phyloP scores from a whole-genome alignment of 164 flowering plant genomes.

The Kingdonia uniflora region DNA sequence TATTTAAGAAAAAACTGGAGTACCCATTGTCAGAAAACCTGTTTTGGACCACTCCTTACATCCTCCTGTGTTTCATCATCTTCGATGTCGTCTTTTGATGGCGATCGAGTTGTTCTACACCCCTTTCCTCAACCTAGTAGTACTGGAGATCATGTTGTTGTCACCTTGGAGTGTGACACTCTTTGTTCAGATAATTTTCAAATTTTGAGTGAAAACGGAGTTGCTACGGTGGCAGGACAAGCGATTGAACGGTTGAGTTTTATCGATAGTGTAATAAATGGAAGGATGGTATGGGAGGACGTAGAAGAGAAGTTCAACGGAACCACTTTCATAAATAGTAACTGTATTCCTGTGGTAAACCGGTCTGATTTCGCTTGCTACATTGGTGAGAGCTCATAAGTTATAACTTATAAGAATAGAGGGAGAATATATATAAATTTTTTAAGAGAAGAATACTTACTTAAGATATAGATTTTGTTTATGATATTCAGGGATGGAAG shows the following conservation, averaged over 20 bases:
- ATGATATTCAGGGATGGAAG: constrained; percentile 21
- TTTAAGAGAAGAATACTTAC: not conserved
- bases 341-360: constrained; percentile 12
- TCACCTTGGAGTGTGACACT: not conserved
- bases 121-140: too few species aligned
- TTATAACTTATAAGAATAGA: not conserved
- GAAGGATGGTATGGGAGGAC: constrained; percentile 19
- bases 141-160: constrained; percentile 1
- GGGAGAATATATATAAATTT: not conserved
- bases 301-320: constrained; percentile 31
- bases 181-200: not conserved
- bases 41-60: too few species aligned
- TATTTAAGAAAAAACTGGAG: too few species aligned
- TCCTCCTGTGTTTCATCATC: too few species aligned
- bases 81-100: too few species aligned
- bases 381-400: constrained; percentile 19
- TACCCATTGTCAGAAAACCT: too few species aligned
- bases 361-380: constrained; percentile 26
- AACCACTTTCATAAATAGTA: constrained; percentile 8
- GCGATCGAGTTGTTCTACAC: too few species aligned
- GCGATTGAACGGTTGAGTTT: constrained; percentile 15
- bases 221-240: not conserved
- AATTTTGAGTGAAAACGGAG: constrained; percentile 1
- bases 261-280: constrained; percentile 5
- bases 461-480: not conserved